phyloP scores from a whole-genome alignment of 495 filamentous ascomycete species.

The Penicillium canariense region DNA sequence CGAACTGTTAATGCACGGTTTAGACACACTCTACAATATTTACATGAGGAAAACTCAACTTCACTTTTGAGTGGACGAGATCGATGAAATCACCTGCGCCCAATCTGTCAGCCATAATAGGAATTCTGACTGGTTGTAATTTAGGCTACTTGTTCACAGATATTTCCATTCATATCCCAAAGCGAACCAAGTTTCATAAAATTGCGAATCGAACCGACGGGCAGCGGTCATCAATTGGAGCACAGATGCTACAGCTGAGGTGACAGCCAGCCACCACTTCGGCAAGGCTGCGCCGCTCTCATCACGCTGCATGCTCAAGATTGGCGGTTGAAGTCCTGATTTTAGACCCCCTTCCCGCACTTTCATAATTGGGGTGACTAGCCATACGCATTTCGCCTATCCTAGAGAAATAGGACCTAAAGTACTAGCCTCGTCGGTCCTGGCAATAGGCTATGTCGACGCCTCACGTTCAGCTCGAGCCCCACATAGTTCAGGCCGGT shows the following conservation, averaged over 20 bases:
- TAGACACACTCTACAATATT: no score
- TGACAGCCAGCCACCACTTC: background rate
- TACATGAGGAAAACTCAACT: no score
- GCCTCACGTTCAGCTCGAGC: background rate
- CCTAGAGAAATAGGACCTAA: no score
- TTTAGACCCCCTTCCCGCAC: background rate
- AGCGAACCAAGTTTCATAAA: background rate
- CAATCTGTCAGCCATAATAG: no score
- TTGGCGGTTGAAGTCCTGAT: background rate
- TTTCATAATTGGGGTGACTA: background rate
- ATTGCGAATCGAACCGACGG: background rate
- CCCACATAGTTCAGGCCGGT: background rate
- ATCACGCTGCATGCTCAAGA: background rate
- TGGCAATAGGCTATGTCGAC: no score
- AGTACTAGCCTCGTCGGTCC: no score
- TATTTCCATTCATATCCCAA: background rate
- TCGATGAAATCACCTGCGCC: no score
- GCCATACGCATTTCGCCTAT: background rate
- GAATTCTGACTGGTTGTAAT: no score
- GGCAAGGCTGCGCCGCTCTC: background rate
- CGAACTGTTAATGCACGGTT: no score
- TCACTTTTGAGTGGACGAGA: no score
- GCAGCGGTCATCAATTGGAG: background rate
- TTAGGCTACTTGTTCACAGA: background rate
- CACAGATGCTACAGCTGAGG: background rate